Base-by-base conservation (phyloP, 768 basidiomycete genomes). In the Pisolithus sp. region DNA sequence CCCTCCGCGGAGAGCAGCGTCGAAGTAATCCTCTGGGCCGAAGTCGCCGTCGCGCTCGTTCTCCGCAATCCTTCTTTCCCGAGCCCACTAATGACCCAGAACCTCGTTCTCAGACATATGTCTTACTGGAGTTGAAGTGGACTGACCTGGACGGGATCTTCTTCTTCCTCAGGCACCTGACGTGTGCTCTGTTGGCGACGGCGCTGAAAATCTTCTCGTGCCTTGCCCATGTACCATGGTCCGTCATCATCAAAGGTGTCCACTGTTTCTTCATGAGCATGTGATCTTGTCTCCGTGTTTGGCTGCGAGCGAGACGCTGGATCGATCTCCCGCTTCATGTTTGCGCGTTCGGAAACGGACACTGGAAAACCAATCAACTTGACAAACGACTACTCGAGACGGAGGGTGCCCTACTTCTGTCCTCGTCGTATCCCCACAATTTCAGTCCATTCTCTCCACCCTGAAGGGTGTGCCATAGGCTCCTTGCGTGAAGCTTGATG, bases 1-100 rank as follows among this genome's bases (percentile, higher is more conserved):
- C 4, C 78, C 76, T 13, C 80, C 79, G 21, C 84, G 77, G 56
- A 81, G 53, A 5, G 80, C 77, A 3, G 74, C 85, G 26, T 90
- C 88, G 58, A 84, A 86, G 66, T 90, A 89, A 61, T 91, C 90
- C 44, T 93, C 91, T 0, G 88, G 83, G 7, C 83, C 85, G 56
- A 83, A 83, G 52, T 91, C 89, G 46, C 76, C 74, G 26, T 89
- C 86, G 23, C 81, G 79, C 26, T 87, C 87, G 50, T 78, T 78
- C 54, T 88, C 89, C 3, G 81, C 82, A 47, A 80, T 80, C 56
- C 85, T 75, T 42, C 85, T 78, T 9, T 88, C 85, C 52, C 83
- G 75, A 24, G 89, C 89, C 86, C 88, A 93, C 83, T 89, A 66
- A 18, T 60, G 45, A 49, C 20, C 48, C 13, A 28, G 4, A 10